phyloP scores from a whole-genome alignment of 768 basidiomycete genomes.

The Kwoniella mangroviensis region DNA sequence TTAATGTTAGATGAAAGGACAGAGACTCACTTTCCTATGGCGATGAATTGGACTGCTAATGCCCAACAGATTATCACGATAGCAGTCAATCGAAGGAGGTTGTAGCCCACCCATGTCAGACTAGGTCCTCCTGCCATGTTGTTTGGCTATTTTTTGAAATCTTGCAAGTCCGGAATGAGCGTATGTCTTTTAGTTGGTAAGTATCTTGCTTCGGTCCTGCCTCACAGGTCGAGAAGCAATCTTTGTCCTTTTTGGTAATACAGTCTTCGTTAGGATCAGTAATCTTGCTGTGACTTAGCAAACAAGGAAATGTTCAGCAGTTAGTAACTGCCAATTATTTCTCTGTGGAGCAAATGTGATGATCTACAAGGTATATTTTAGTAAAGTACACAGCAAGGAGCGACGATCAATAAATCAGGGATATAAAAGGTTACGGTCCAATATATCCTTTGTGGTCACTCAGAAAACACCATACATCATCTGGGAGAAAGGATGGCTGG shows the following conservation, averaged over 20 bases:
- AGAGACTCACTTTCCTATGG: constrained; percentile 42
- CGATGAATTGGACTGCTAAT: constrained; percentile 42
- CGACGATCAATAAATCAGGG: neutral
- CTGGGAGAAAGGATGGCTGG: neutral
- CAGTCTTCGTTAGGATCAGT: too few relatives aligned
- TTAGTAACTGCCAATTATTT: too few relatives aligned
- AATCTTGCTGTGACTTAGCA: too few relatives aligned
- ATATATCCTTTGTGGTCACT: neutral
- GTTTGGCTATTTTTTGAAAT: constrained; percentile 6
- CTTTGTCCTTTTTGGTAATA: too few relatives aligned
- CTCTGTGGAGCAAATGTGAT: too few relatives aligned
- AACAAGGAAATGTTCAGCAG: too few relatives aligned
- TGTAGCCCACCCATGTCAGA: constrained; percentile 38
- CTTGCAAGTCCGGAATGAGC: neutral
- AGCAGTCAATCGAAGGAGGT: constrained; percentile 39
- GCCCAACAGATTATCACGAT: constrained; percentile 39
- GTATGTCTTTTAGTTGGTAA: neutral
- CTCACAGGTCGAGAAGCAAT: too few relatives aligned
- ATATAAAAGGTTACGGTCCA: neutral
- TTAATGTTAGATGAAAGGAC: too few relatives aligned
- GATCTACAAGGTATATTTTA: too few relatives aligned
- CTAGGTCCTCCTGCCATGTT: neutral
- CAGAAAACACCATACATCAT: neutral
- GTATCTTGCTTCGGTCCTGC: too few relatives aligned
- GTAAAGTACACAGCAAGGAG: neutral